Conservation (phyloP, 106 monocot genomes). For the Phalaenopsis equestris region DNA sequence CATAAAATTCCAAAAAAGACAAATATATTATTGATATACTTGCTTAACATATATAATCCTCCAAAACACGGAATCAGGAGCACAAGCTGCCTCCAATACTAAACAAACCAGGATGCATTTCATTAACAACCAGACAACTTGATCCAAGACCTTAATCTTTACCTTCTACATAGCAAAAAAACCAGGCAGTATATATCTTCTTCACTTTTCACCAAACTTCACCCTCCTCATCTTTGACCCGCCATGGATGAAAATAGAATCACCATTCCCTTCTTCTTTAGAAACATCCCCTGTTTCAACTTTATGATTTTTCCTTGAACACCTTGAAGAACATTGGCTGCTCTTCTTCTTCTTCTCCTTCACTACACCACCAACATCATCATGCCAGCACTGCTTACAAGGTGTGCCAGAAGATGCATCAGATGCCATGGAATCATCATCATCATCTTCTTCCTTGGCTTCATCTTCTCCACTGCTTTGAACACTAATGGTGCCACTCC, state of each 20-base stretch:
- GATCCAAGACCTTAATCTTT: no score
- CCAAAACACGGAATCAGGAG: no score
- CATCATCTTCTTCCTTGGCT: constrained; percentile 15
- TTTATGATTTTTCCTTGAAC: not conserved
- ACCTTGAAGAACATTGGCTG: not conserved
- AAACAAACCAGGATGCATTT: no score
- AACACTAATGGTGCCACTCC: constrained; percentile 1
- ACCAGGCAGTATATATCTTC: not conserved
- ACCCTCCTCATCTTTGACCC: not conserved
- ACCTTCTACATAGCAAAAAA: no score
- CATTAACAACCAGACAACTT: no score
- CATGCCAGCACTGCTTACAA: not conserved
- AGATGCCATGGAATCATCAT: constrained; percentile 55
- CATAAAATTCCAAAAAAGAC: no score
- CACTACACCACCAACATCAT: not conserved
- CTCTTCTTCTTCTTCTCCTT: not conserved
- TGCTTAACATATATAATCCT: no score
- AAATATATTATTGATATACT: no score
- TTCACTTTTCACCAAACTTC: not conserved
- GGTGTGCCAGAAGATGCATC: constrained; percentile 54
- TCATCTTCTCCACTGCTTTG: not conserved
- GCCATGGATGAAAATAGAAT: not conserved
- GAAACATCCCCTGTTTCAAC: not conserved
- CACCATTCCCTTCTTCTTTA: no score
- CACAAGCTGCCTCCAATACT: no score